Percentiles rank a stretch among this genome's conserved stretches.
Evolutionary conservation across 495 filamentous ascomycete species (phyloP).

Genomic region (Saxophila tyrrhenica): DNA sequence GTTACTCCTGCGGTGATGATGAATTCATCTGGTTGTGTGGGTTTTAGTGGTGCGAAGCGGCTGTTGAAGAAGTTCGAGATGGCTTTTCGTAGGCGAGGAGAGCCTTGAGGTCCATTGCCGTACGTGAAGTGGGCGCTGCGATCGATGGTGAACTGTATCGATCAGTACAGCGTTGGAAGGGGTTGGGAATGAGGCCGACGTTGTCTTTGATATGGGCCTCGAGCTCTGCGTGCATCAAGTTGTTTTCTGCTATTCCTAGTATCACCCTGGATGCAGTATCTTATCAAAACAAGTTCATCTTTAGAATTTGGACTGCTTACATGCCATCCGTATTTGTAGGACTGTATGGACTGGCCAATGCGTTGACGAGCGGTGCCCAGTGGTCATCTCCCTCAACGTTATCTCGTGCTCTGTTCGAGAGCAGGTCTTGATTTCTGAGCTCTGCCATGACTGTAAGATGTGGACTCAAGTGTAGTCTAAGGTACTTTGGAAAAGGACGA

Average conservation of each 20-base stretch:
- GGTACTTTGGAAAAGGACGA: too few species aligned
- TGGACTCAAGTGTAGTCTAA: too few species aligned
- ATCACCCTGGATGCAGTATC: conserved; percentile 2
- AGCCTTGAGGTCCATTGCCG: conserved; percentile 24
- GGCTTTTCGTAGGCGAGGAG: conserved; percentile 14
- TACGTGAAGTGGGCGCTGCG: conserved; percentile 15
- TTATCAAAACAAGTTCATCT: background rate
- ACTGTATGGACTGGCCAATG: background rate
- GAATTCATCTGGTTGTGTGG: conserved; percentile 10
- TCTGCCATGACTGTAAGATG: too few species aligned
- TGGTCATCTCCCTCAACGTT: background rate
- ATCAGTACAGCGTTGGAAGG: background rate
- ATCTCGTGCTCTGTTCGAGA: background rate
- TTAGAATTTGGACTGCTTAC: background rate
- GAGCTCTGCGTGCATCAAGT: background rate
- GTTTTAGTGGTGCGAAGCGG: conserved; percentile 16
- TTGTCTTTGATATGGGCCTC: background rate
- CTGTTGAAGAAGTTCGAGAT: conserved; percentile 22
- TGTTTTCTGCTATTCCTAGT: conserved; percentile 14
- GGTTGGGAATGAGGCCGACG: background rate
- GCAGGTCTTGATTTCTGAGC: background rate
- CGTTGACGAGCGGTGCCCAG: background rate
- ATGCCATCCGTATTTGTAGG: background rate
- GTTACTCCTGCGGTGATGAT: conserved; percentile 16
- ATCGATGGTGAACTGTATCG: background rate